A percentile compares a stretch with the other conserved stretches of the same genome.
Evolutionary conservation across 495 filamentous ascomycete genomes (phyloP).

Genomic region (Xylaria flabelliformis): DNA sequence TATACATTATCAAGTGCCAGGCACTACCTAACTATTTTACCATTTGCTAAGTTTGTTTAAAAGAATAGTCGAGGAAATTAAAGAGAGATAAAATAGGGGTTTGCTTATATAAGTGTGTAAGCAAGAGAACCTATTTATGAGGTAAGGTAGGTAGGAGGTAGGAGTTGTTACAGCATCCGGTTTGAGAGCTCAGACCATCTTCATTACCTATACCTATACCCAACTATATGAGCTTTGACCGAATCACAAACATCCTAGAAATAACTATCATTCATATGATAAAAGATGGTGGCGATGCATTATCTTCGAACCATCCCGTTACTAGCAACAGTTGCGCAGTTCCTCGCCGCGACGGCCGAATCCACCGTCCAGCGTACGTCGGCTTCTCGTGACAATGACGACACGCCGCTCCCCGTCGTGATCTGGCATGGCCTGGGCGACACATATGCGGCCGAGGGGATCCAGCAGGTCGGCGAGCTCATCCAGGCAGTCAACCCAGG

Average conservation of each 20-base stretch:
- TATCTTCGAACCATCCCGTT: slow-evolving; percentile 28
- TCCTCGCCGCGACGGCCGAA: slow-evolving; percentile 30
- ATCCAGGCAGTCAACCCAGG: slow-evolving; percentile 77
- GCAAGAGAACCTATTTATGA: background rate
- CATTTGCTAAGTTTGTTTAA: background rate
- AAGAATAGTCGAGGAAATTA: background rate
- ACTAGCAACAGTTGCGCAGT: slow-evolving; percentile 24
- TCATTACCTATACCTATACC: background rate
- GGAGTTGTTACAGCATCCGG: background rate
- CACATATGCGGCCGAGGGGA: slow-evolving; percentile 76
- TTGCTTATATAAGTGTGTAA: background rate
- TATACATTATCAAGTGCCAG: background rate
- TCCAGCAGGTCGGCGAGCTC: slow-evolving; percentile 68
- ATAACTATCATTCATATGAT: background rate
- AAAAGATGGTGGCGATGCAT: slow-evolving; percentile 23
- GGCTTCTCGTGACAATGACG: slow-evolving; percentile 44
- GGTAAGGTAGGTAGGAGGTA: too few species aligned
- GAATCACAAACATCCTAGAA: background rate
- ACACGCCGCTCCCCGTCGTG: slow-evolving; percentile 78
- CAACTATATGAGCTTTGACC: background rate
- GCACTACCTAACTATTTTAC: background rate
- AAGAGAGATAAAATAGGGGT: background rate
- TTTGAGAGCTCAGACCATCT: slow-evolving; percentile 2
- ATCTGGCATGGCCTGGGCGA: slow-evolving; percentile 88
- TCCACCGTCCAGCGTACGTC: slow-evolving; percentile 22